Evolutionary conservation across 805 yeast genomes (phyloP).

Genomic region (Phaffomyces antillensis): DNA sequence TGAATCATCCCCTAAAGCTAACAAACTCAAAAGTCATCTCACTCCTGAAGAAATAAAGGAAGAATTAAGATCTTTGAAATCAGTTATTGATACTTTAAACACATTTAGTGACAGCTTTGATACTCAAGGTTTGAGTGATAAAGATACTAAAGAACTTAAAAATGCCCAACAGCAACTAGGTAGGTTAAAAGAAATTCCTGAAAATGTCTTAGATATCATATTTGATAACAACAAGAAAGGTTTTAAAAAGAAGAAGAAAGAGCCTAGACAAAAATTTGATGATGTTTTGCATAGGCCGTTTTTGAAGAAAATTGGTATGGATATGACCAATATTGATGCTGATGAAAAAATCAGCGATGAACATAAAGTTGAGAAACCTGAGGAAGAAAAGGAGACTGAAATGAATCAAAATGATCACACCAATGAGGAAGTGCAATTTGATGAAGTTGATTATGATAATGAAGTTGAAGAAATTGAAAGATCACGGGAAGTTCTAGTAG

Average conservation of each 20-base stretch:
- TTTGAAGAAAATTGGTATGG: conserved; percentile 3
- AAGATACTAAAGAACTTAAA: conserved; percentile 1
- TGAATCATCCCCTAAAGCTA: not conserved
- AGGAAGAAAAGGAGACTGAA: not conserved
- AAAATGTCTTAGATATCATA: conserved; percentile 6
- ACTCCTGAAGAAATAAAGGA: not conserved
- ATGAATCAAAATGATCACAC: not conserved
- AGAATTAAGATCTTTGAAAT: conserved; percentile 1
- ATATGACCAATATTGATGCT: conserved; percentile 1
- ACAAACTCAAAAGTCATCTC: not conserved
- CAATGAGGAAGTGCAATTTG: not conserved
- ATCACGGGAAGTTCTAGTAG: no score
- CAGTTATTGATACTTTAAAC: not conserved
- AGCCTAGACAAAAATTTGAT: conserved; percentile 1
- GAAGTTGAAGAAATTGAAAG: not conserved
- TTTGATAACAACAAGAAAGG: conserved; percentile 1
- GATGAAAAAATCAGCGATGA: not conserved
- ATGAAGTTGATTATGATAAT: no score
- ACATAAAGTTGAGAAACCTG: not conserved
- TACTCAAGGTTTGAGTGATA: conserved; percentile 3
- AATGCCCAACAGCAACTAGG: conserved; percentile 1
- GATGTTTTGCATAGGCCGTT: conserved; percentile 2
- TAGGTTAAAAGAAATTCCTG: conserved; percentile 5
- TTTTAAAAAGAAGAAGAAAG: no score
- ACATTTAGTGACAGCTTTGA: conserved; percentile 1